Evolutionary conservation across 257 asterid species (phyloP), one percentile per base, ranked within the genome.

Genomic region (Agastache rugosa): DNA sequence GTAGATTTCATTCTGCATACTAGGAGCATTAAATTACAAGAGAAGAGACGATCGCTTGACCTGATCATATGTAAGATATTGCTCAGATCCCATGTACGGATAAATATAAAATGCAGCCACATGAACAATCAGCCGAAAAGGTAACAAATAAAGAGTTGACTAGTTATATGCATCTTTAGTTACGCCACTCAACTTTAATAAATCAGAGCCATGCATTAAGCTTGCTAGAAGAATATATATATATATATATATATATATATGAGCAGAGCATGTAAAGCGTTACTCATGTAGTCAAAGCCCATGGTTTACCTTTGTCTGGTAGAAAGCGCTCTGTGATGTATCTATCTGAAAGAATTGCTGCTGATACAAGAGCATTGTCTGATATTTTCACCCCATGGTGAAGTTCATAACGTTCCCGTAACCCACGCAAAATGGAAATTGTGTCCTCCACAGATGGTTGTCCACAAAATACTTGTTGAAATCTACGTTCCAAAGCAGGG

Each of bases 331-430:
- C 98, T n/a, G 97, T 86, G 67, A 93, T 93, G 75, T 93, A 93
- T 73, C 95, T 87, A 78, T 89, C 93, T 17, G 98, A 85, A 79
- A 90, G 89, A 84, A 89, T 77, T 67, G 98, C 96, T 20, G 98
- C 96, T 66, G 97, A 83, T 71, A 91, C 98, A 69, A 93, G 94
- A 77, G 98, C 91, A 77, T 90, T 91, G 72, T 93, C 98, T 5
- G 98, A 91, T 85, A 93, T 91, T 72, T 89, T 91, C 64, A 93
- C 98, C 55, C 98, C 98, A 39, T 93, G 97, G 78, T 93, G 98
- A 80, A 93, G 84, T 68, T 93, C 98, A 79, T 93, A 93, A 42
- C 98, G 90, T 81, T 93, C 98, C 37, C 97, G 94, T 84, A 93
- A 83, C 54, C 98, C 98, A 72, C 98, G 98, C 70, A 93, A 87